A percentile compares a stretch with the other conserved stretches of the same genome.
Evolutionary conservation across 73 alveolate species (phyloP).

Genomic region (Paramecium sonneborni): DNA sequence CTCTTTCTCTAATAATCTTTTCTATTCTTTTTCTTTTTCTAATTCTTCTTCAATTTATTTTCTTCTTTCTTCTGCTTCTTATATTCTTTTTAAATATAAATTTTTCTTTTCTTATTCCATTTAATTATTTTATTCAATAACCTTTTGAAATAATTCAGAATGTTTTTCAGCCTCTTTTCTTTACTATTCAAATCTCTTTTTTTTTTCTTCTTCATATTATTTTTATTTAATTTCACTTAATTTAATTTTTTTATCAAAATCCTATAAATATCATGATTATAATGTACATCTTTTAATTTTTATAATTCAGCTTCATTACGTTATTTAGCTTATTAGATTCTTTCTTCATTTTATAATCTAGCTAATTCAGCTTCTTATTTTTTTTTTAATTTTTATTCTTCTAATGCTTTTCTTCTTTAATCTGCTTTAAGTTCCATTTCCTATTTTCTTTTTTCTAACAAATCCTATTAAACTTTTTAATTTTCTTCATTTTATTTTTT

Average conservation of each 20-base stretch:
- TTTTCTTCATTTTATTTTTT: neutral
- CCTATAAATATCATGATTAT: neutral
- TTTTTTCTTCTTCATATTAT: neutral
- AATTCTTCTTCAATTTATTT: neutral
- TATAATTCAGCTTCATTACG: neutral
- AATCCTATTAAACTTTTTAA: neutral
- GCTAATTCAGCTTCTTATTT: neutral
- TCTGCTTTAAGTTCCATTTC: constrained; percentile 3
- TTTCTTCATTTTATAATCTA: constrained; percentile 15
- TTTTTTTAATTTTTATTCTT: neutral
- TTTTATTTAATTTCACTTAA: neutral
- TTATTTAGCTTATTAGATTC: neutral
- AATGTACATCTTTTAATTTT: neutral
- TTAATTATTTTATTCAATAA: neutral
- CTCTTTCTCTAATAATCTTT: neutral
- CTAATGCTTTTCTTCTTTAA: neutral
- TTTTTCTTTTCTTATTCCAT: constrained; percentile 30
- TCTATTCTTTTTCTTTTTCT: neutral
- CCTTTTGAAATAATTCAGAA: neutral
- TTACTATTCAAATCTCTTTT: neutral
- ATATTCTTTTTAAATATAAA: neutral
- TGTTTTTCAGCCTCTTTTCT: constrained; percentile 13
- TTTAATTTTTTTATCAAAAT: neutral
- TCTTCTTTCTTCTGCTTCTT: constrained; percentile 1
- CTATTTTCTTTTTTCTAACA: neutral